phyloP scores from a whole-genome alignment of 768 basidiomycete genomes.

The Boletellus sp. region DNA sequence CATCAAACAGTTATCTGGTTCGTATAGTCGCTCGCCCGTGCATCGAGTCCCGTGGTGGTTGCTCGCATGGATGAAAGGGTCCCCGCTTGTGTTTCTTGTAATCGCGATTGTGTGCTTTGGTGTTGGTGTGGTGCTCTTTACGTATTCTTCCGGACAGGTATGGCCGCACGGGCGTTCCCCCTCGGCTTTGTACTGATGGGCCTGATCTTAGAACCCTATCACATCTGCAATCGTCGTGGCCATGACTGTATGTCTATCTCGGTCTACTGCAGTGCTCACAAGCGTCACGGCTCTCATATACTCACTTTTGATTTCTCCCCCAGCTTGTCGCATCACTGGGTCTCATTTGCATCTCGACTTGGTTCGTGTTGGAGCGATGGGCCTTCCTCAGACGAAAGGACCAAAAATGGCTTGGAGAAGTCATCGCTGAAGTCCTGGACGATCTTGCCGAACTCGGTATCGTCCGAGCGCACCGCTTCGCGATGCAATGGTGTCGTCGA shows the following conservation, averaged over 20 bases:
- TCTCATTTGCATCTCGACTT: constrained; percentile 45
- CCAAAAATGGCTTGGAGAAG: constrained; percentile 44
- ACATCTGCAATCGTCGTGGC: constrained; percentile 71
- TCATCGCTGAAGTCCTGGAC: constrained; percentile 27
- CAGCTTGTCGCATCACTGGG: constrained; percentile 36
- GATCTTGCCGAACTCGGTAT: constrained; percentile 17
- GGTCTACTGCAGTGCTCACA: background rate
- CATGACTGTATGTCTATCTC: constrained; percentile 44
- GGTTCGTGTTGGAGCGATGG: constrained; percentile 51
- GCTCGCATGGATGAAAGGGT: constrained; percentile 77
- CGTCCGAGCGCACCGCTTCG: constrained; percentile 23
- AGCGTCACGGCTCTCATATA: background rate
- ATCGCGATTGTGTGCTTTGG: constrained; percentile 81
- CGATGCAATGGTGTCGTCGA: constrained; percentile 22
- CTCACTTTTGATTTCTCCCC: background rate
- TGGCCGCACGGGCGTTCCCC: constrained; percentile 2
- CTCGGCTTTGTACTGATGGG: background rate
- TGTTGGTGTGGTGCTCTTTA: constrained; percentile 69
- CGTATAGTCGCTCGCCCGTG: constrained; percentile 42
- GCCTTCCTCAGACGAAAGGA: constrained; percentile 42
- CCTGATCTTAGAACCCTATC: constrained; percentile 41
- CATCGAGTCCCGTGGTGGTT: constrained; percentile 56
- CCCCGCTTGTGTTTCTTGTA: constrained; percentile 78
- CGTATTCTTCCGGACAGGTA: constrained; percentile 70
- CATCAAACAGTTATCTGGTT: background rate